A percentile compares a stretch with the other conserved stretches of the same genome.
Evolutionary conservation across 2,329 filamentous ascomycete genomes (phyloP).

Genomic region (Triangularia setosa): DNA sequence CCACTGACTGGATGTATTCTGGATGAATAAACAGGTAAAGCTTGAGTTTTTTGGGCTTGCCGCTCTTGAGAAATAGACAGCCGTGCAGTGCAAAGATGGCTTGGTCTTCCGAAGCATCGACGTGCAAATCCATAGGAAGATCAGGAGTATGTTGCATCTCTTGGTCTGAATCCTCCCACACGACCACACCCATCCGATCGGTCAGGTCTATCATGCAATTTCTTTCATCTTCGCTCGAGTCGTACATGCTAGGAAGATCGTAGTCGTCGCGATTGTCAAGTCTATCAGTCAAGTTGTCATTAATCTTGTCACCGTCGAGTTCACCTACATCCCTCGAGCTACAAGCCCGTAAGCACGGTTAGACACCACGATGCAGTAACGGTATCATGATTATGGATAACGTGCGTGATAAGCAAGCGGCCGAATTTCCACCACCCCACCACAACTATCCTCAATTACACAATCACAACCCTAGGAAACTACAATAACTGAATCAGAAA

Average conservation of each 20-base stretch:
- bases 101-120: slow-evolving; percentile 1
- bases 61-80: not conserved
- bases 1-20: not conserved
- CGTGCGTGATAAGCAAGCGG: too few species aligned
- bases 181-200: not conserved
- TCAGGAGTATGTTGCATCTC: not conserved
- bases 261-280: not conserved
- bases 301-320: not conserved
- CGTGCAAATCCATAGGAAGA: not conserved
- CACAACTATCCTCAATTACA: too few species aligned
- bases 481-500: too few species aligned
- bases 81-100: not conserved
- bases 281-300: slow-evolving; percentile 3
- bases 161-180: not conserved
- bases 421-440: too few species aligned
- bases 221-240: slow-evolving; percentile 4
- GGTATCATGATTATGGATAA: not conserved
- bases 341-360: slow-evolving; percentile 7
- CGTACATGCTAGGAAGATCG: not conserved
- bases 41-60: slow-evolving; percentile 1
- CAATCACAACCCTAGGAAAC: too few species aligned
- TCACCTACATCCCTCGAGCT: slow-evolving; percentile 10
- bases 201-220: not conserved
- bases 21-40: not conserved
- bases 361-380: not conserved